phyloP scores from a whole-genome alignment of 108 stramenopile species.

The Nitzschia putrida region DNA sequence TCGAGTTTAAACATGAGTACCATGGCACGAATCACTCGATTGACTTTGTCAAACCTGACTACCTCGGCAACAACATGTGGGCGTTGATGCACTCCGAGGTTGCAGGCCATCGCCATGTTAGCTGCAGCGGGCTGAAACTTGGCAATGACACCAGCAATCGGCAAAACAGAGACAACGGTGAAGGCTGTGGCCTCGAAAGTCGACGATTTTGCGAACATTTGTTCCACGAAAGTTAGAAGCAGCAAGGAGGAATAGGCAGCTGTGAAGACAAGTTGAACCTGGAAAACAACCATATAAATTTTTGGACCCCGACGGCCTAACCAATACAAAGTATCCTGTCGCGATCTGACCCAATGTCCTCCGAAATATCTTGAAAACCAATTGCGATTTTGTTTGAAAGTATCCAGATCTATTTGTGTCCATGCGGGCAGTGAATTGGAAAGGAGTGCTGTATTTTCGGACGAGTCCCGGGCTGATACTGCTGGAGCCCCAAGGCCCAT shows the following conservation, averaged over 20 bases:
- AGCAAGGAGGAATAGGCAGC: slow-evolving; percentile 29
- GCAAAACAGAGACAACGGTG: slow-evolving; percentile 19
- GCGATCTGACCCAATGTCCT: background rate
- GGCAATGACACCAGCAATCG: slow-evolving; percentile 6
- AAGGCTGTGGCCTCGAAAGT: background rate
- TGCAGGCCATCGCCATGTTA: slow-evolving; percentile 21
- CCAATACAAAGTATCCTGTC: slow-evolving; percentile 38
- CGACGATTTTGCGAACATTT: slow-evolving; percentile 1
- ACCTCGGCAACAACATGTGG: slow-evolving; percentile 42
- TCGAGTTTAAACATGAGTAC: slow-evolving; percentile 43
- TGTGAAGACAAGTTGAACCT: slow-evolving; percentile 33
- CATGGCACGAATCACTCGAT: slow-evolving; percentile 45
- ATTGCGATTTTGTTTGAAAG: slow-evolving; percentile 12
- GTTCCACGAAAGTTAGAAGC: slow-evolving; percentile 23
- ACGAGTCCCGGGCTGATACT: background rate
- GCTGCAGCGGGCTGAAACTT: slow-evolving; percentile 26
- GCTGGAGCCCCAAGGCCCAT: slow-evolving; percentile 14
- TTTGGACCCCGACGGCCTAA: slow-evolving; percentile 37
- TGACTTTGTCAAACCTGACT: slow-evolving; percentile 48
- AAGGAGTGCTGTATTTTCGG: background rate
- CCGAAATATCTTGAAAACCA: slow-evolving; percentile 13
- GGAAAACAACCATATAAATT: slow-evolving; percentile 29
- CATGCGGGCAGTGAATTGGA: slow-evolving; percentile 25
- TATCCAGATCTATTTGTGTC: slow-evolving; percentile 31
- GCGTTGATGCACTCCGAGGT: slow-evolving; percentile 31